Evolutionary conservation across 495 filamentous ascomycete species (phyloP).

Genomic region (Hypoxylon lienhwacheense): DNA sequence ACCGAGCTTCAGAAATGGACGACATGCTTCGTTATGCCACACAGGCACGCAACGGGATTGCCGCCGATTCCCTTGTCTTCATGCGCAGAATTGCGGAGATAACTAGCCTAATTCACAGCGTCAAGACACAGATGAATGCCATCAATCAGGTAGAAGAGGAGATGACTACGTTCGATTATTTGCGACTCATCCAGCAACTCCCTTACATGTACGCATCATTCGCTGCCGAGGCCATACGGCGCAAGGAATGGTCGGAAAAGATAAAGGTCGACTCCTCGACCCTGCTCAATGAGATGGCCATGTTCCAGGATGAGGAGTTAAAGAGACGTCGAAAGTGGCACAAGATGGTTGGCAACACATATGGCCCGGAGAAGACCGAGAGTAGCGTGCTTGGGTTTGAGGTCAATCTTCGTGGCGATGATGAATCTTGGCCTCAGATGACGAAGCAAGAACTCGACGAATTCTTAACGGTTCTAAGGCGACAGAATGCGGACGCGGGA

Average conservation of each 20-base stretch:
- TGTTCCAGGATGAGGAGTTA: slow-evolving; percentile 87
- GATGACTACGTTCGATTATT: slow-evolving; percentile 70
- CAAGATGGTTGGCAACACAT: slow-evolving; percentile 69
- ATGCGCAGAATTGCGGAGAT: slow-evolving; percentile 81
- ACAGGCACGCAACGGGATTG: slow-evolving; percentile 59
- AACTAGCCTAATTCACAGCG: slow-evolving; percentile 68
- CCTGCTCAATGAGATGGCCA: slow-evolving; percentile 86
- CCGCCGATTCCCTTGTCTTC: slow-evolving; percentile 62
- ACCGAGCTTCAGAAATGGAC: slow-evolving; percentile 73
- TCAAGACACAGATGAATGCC: slow-evolving; percentile 68
- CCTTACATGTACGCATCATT: slow-evolving; percentile 88
- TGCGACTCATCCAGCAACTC: slow-evolving; percentile 74
- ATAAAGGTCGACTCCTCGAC: slow-evolving; percentile 80
- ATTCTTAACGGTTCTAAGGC: slow-evolving; percentile 62
- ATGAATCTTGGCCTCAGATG: slow-evolving; percentile 73
- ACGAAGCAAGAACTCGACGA: slow-evolving; percentile 65
- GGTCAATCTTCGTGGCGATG: slow-evolving; percentile 80
- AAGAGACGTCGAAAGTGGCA: slow-evolving; percentile 88
- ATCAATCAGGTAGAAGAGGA: slow-evolving; percentile 71
- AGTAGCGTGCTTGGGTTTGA: slow-evolving; percentile 72
- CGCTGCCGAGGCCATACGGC: slow-evolving; percentile 78
- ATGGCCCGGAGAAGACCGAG: slow-evolving; percentile 48
- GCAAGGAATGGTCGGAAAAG: slow-evolving; percentile 89
- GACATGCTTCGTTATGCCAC: slow-evolving; percentile 68
- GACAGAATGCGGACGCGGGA: slow-evolving; percentile 50